phyloP scores from a whole-genome alignment of 2,329 filamentous ascomycete species.

The Celoporthe dispersa region DNA sequence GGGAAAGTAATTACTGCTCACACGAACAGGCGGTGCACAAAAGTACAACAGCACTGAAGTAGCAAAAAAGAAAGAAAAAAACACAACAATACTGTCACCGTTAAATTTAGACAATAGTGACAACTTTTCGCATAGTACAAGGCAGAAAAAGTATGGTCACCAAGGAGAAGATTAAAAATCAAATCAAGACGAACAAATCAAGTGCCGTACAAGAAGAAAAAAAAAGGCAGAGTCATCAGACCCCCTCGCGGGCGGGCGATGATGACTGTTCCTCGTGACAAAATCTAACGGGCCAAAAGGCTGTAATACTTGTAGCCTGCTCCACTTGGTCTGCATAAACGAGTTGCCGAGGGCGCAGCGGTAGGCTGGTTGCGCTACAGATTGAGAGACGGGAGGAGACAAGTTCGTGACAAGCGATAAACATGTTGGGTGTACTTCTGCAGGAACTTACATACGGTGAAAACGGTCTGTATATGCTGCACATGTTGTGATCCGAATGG shows the following conservation, averaged over 20 bases:
- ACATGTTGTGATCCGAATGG: not conserved
- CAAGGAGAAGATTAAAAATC: not conserved
- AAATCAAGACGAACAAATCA: not conserved
- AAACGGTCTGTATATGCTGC: not conserved
- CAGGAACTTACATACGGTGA: no score
- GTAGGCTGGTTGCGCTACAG: not conserved
- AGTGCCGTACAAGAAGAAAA: not conserved
- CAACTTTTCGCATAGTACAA: not conserved
- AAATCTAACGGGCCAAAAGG: not conserved
- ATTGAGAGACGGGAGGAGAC: not conserved
- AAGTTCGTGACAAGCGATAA: not conserved
- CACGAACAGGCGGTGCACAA: no score
- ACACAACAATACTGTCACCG: no score
- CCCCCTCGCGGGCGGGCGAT: not conserved
- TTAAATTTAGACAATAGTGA: constrained; percentile 4
- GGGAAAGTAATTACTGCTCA: no score
- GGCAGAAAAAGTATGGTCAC: not conserved
- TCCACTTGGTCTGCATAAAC: constrained; percentile 9
- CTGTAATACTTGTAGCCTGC: not conserved
- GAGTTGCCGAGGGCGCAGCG: not conserved
- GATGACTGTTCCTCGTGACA: constrained; percentile 6
- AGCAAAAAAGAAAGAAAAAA: no score
- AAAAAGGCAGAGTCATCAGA: not conserved
- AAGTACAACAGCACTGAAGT: no score
- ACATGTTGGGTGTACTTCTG: no score